Evolutionary conservation across 495 filamentous ascomycete genomes (phyloP).

Genomic region (Hyaloscypha variabilis): DNA sequence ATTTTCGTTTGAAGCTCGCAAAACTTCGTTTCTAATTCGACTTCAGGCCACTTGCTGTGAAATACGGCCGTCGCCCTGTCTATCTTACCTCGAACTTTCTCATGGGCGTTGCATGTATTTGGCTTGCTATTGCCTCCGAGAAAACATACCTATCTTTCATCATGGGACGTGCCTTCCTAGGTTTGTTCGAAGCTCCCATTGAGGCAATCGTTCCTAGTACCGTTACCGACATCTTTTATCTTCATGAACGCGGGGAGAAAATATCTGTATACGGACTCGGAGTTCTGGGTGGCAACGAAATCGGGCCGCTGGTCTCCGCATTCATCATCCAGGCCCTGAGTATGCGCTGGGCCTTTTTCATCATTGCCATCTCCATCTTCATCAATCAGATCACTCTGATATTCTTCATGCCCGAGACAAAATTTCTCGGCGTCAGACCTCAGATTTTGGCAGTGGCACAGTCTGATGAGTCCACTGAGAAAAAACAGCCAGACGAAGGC

Average conservation of each 20-base stretch:
- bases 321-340: conserved; percentile 16
- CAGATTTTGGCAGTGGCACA: too few species aligned
- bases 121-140: conserved; percentile 13
- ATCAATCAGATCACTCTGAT: conserved; percentile 1
- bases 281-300: conserved; percentile 19
- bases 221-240: conserved; percentile 19
- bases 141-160: conserved; percentile 15
- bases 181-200: conserved; percentile 20
- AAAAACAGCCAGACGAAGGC: background rate
- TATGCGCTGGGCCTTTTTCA: conserved; percentile 20
- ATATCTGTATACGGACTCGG: conserved; percentile 18
- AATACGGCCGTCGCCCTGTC: conserved; percentile 21
- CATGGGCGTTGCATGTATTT: conserved; percentile 20
- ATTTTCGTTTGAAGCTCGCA: too few species aligned
- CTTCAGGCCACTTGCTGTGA: conserved; percentile 19
- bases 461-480: background rate
- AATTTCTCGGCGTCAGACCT: conserved; percentile 13
- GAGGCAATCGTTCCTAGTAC: conserved; percentile 20
- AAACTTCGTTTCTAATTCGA: too few species aligned
- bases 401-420: conserved; percentile 18
- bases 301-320: conserved; percentile 18
- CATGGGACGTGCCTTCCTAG: conserved; percentile 16
- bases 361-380: conserved; percentile 14
- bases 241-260: conserved; percentile 21
- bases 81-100: conserved; percentile 17